Evolutionary conservation across 495 filamentous ascomycete genomes (phyloP).

Genomic region (Hyaloscypha variabilis): DNA sequence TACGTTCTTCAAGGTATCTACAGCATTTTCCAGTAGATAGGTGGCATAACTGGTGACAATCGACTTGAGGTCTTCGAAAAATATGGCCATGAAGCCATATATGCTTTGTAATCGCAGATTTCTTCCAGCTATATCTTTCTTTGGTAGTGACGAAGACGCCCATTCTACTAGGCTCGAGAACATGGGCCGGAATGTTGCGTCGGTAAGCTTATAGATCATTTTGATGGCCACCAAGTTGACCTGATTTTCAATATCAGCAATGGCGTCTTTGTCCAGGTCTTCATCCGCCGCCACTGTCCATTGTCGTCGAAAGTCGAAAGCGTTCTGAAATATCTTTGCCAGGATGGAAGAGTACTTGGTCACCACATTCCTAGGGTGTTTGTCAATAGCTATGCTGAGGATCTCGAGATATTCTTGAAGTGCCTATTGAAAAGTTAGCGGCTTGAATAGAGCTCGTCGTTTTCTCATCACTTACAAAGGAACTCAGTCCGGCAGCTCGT

Average conservation of each 20-base stretch:
- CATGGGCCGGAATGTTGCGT: conserved; percentile 92
- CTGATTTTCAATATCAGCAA: conserved; percentile 65
- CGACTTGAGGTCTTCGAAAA: conserved; percentile 87
- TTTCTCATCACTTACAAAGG: conserved; percentile 47
- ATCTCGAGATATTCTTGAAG: conserved; percentile 67
- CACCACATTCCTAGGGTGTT: conserved; percentile 72
- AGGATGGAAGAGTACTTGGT: conserved; percentile 68
- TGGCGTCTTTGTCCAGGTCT: conserved; percentile 34
- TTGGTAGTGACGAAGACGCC: conserved; percentile 58
- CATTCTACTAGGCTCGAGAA: conserved; percentile 83
- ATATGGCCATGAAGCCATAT: conserved; percentile 75
- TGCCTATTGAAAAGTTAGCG: conserved; percentile 49
- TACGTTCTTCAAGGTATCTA: conserved; percentile 59
- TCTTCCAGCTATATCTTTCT: conserved; percentile 58
- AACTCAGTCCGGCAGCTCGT: conserved; percentile 59
- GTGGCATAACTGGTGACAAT: conserved; percentile 90
- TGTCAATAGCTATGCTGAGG: conserved; percentile 69
- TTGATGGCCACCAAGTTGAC: conserved; percentile 72
- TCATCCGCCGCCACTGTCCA: conserved; percentile 25
- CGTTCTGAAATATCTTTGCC: conserved; percentile 69
- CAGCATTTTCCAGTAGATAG: conserved; percentile 76
- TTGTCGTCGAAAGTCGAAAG: conserved; percentile 68
- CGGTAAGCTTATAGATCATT: conserved; percentile 96
- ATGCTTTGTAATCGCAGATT: conserved; percentile 63
- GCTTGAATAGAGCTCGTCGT: neutral